Conservation (phyloP, 2,329 filamentous ascomycete genomes). For the Ophiostoma piceae region DNA sequence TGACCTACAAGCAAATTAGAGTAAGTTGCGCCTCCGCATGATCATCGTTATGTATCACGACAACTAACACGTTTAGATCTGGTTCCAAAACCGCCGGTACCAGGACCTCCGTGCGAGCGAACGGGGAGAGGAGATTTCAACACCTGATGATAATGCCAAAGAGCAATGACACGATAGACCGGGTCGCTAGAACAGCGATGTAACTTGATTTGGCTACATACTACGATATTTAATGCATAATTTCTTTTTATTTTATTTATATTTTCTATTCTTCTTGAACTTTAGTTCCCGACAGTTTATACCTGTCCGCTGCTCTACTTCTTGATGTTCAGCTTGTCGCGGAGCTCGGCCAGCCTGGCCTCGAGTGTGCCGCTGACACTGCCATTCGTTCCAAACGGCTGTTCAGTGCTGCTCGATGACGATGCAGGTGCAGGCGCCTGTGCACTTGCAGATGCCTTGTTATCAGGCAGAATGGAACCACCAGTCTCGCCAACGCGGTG, state of each 20-base stretch:
- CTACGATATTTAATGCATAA: neutral
- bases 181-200: neutral
- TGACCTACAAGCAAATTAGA: constrained; percentile 16
- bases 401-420: neutral
- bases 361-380: neutral
- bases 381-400: neutral
- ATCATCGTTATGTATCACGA: neutral
- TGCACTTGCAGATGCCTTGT: neutral
- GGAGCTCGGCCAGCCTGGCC: neutral
- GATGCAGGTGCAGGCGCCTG: neutral
- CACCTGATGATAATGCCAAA: constrained; percentile 5
- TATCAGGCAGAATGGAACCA: constrained; percentile 1
- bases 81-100: constrained; percentile 36
- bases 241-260: neutral
- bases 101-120: constrained; percentile 10
- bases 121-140: neutral
- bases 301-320: neutral
- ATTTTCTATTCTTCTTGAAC: too few relatives aligned
- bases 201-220: neutral
- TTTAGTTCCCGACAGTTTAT: too few relatives aligned
- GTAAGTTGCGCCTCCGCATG: neutral
- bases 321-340: neutral
- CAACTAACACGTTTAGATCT: neutral
- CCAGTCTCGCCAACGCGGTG: constrained; percentile 18
- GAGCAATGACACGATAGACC: neutral